phyloP scores from a whole-genome alignment of 331 rosid species.

The Spiraea crenata region DNA sequence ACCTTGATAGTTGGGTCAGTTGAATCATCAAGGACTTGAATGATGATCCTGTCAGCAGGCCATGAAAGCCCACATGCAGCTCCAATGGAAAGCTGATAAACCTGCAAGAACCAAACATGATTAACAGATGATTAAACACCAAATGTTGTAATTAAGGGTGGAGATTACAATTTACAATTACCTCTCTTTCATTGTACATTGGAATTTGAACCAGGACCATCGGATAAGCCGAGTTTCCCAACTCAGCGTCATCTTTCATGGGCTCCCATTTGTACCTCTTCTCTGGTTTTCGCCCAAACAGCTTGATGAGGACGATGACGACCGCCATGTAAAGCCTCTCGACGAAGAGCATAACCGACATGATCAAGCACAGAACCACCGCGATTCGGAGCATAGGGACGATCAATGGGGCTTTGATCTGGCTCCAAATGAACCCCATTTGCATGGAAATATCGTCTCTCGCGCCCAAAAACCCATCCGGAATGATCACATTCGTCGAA shows the following conservation, averaged over 20 bases:
- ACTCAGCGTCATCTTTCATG: constrained; percentile 78
- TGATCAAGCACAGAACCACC: constrained; percentile 57
- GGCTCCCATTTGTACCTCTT: constrained; percentile 90
- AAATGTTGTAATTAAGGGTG: constrained; percentile 1
- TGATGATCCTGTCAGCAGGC: constrained; percentile 90
- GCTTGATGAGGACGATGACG: constrained; percentile 58
- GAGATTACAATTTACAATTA: neutral
- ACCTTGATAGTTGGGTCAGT: constrained; percentile 89
- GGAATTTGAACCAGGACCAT: constrained; percentile 91
- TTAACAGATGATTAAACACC: neutral
- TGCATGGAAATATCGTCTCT: constrained; percentile 63
- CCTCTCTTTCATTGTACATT: constrained; percentile 97
- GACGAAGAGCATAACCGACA: constrained; percentile 77
- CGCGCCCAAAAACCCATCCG: constrained; percentile 55
- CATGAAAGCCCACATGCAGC: constrained; percentile 96
- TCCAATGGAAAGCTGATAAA: constrained; percentile 89
- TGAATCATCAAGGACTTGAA: constrained; percentile 93
- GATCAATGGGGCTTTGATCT: constrained; percentile 70
- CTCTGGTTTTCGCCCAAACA: constrained; percentile 71
- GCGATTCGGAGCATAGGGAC: constrained; percentile 64
- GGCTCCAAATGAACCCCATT: constrained; percentile 52
- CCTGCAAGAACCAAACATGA: constrained; percentile 42
- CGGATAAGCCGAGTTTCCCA: constrained; percentile 85
- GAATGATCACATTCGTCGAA: constrained; percentile 39
- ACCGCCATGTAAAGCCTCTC: constrained; percentile 88